Evolutionary conservation across 179 eudicot species (phyloP).

Genomic region (Spinacia oleracea): DNA sequence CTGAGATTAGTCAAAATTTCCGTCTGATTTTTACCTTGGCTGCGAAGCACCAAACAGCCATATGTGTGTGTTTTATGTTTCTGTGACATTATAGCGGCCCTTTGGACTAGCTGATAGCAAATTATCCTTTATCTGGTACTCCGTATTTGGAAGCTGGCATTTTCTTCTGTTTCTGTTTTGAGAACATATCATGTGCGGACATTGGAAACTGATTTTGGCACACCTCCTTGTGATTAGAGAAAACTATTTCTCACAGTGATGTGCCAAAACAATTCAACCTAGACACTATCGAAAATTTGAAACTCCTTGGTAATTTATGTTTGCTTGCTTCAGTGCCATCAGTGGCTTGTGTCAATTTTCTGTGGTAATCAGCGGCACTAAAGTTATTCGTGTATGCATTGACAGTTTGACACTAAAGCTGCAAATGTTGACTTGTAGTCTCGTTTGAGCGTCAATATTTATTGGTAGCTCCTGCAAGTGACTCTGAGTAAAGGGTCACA

Average conservation of each 20-base stretch:
- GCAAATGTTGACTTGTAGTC: not conserved
- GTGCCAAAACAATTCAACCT: too few species aligned
- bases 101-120: conserved; percentile 4
- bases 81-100: not conserved
- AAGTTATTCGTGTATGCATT: not conserved
- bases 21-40: not conserved
- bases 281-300: not conserved
- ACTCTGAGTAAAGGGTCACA: too few species aligned
- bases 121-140: too few species aligned
- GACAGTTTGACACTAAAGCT: too few species aligned
- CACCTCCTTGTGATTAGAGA: too few species aligned
- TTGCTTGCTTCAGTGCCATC: not conserved
- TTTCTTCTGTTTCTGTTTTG: not conserved
- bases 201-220: too few species aligned
- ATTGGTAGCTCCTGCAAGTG: not conserved
- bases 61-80: not conserved
- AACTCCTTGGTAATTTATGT: not conserved
- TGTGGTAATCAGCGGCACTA: not conserved
- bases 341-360: not conserved
- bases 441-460: not conserved
- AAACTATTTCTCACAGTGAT: too few species aligned
- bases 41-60: not conserved
- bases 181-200: not conserved
- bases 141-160: not conserved
- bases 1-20: not conserved